Conservation (phyloP, 169 alveolate genomes). For the Theileria orientalis region DNA sequence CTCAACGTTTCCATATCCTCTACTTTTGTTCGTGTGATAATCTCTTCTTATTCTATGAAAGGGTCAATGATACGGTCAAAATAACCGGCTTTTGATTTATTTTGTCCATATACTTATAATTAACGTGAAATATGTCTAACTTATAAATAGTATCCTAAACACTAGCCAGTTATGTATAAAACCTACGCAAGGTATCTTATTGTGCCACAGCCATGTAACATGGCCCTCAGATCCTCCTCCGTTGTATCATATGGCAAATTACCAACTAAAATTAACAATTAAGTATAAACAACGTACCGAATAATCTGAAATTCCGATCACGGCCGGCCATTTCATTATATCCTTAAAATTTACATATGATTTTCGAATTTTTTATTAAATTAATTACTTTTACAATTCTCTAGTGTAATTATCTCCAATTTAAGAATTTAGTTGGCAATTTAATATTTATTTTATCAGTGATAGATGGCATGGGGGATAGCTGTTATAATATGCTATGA, state of each 20-base stretch:
- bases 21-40: slow-evolving; percentile 55
- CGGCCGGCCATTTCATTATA: slow-evolving; percentile 32
- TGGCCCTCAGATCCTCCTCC: slow-evolving; percentile 37
- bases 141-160: neutral
- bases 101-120: too few relatives aligned
- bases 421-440: neutral
- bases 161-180: too few relatives aligned
- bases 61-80: neutral
- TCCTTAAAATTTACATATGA: neutral
- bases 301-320: slow-evolving; percentile 38
- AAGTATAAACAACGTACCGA: slow-evolving; percentile 26
- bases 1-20: slow-evolving; percentile 64
- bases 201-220: slow-evolving; percentile 61
- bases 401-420: neutral
- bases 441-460: too few relatives aligned
- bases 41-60: slow-evolving; percentile 50
- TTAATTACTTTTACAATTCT: neutral
- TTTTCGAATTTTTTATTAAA: neutral
- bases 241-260: slow-evolving; percentile 64
- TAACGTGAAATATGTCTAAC: too few relatives aligned
- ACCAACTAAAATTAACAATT: slow-evolving; percentile 45
- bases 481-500: neutral
- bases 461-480: neutral
- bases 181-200: slow-evolving; percentile 50
- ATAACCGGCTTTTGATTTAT: too few relatives aligned